Base-by-base conservation (phyloP, 257 asterid species). In the Solanum piurae region DNA sequence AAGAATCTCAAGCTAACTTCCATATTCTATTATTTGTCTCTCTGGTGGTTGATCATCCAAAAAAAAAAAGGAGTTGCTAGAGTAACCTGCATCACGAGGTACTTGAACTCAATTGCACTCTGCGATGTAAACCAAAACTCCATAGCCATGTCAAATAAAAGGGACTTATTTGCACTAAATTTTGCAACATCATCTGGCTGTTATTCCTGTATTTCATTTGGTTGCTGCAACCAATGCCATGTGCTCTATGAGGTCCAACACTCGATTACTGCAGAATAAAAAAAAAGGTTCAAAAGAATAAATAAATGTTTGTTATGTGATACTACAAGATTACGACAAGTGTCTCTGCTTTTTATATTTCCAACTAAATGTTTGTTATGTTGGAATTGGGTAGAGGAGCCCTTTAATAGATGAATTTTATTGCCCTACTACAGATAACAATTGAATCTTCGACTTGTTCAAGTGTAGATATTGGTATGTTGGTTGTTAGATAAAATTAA, bases 191-290 rank as follows among this genome's bases (percentile, higher is more conserved):
- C 87, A 7, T 16, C 5, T 72, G 46, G 34, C 58, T 76, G 20
- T 38, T 76, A 21, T 74, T 64, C 60, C 21, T 27, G 68, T n/a
- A 38, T 71, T 90, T 88, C 90, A 93, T 86, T 91, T 89, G 75
- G 89, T 84, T 88, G 98, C 97, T n/a, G 95, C 95, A 85, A 97
- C 99, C 92, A 96, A 87, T 71, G 98, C 98, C 97, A 96, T 94
- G 86, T 95, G 98, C 95, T 92, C 99, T 33, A 94, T 94, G 90
- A 95, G 93, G 93, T 96, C 98, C 97, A 95, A 90, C 79, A 96
- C 98, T 60, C 98, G 94, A 90, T 93, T 94, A 91, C 99, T 92
- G 92, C 76, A 89, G 76, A 68, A 74, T 72, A 1, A 20, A 55
- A 72, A 69, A 18, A 76, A 46, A 5, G 18, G 29, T 20, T 13